Percentiles rank a stretch among this genome's conserved stretches.
phyloP scores from a whole-genome alignment of 805 yeast species.

The Teunomyces cretensis region DNA sequence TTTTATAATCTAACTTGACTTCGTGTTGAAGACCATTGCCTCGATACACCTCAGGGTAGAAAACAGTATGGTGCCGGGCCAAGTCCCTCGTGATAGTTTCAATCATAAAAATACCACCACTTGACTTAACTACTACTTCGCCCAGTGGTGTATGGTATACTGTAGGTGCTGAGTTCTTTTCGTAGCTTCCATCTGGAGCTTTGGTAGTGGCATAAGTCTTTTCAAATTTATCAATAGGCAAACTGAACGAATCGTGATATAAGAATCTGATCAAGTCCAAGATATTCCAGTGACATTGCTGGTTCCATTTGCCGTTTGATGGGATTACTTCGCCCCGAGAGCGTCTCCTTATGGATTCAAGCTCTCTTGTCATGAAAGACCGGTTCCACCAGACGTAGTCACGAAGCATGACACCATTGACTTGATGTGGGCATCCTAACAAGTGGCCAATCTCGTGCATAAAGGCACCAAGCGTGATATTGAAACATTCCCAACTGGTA shows the following conservation, averaged over 20 bases:
- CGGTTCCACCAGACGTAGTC: slow-evolving; percentile 82
- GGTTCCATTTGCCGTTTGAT: slow-evolving; percentile 46
- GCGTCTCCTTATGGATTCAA: slow-evolving; percentile 51
- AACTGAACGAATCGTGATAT: slow-evolving; percentile 74
- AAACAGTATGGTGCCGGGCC: slow-evolving; percentile 61
- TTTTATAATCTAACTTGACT: slow-evolving; percentile 47
- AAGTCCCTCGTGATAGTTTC: slow-evolving; percentile 64
- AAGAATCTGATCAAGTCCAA: slow-evolving; percentile 75
- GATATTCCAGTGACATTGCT: slow-evolving; percentile 86
- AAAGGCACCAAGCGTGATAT: slow-evolving; percentile 87
- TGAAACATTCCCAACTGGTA: slow-evolving; percentile 85
- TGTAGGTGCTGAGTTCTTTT: slow-evolving; percentile 19
- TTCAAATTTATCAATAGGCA: slow-evolving; percentile 60
- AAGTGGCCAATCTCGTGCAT: slow-evolving; percentile 94
- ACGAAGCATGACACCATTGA: slow-evolving; percentile 84
- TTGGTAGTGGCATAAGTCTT: slow-evolving; percentile 34
- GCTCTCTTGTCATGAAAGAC: slow-evolving; percentile 74
- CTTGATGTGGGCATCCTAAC: slow-evolving; percentile 91
- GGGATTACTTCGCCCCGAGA: slow-evolving; percentile 42
- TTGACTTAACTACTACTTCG: slow-evolving; percentile 43
- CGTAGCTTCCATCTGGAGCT: slow-evolving; percentile 15
- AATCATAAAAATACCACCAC: slow-evolving; percentile 69
- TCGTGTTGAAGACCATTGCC: slow-evolving; percentile 63
- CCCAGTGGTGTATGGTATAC: slow-evolving; percentile 22
- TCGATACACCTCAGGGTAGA: slow-evolving; percentile 51